Percentiles rank a stretch among this genome's conserved stretches.
Conservation (phyloP, 139 green algal species). For the Chlamydomonas schloesseri region DNA sequence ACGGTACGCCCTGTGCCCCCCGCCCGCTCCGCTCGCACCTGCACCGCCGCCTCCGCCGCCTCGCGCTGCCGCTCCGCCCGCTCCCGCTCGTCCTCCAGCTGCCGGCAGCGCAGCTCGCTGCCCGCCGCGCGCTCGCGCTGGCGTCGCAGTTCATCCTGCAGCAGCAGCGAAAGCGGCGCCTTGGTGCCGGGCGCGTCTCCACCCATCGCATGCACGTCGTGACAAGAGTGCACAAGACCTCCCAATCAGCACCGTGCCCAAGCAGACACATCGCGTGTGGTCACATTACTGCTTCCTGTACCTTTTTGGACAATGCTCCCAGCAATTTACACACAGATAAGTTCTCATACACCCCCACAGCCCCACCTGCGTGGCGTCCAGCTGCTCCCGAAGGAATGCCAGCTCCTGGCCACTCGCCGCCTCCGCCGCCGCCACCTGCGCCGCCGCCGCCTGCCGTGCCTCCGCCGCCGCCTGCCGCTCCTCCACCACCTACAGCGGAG, state of each 20-base stretch:
- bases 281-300: too few relatives aligned
- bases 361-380: conserved; percentile 20
- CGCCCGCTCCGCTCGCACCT: too few relatives aligned
- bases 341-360: too few relatives aligned
- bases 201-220: too few relatives aligned
- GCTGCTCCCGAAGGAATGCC: conserved; percentile 6
- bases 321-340: too few relatives aligned
- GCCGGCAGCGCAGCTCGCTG: not conserved
- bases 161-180: not conserved
- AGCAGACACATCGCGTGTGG: too few relatives aligned
- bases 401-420: not conserved
- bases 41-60: conserved; percentile 16
- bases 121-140: not conserved
- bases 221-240: too few relatives aligned
- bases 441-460: not conserved
- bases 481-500: conserved; percentile 10
- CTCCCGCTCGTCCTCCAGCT: conserved; percentile 26
- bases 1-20: too few relatives aligned
- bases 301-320: too few relatives aligned
- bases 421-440: not conserved
- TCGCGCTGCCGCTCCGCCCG: conserved; percentile 11
- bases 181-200: too few relatives aligned
- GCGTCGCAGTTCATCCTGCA: not conserved
- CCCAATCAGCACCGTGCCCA: too few relatives aligned
- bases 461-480: not conserved